Base-by-base conservation (phyloP, 805 yeast genomes). In the Candida tammaniensis region DNA sequence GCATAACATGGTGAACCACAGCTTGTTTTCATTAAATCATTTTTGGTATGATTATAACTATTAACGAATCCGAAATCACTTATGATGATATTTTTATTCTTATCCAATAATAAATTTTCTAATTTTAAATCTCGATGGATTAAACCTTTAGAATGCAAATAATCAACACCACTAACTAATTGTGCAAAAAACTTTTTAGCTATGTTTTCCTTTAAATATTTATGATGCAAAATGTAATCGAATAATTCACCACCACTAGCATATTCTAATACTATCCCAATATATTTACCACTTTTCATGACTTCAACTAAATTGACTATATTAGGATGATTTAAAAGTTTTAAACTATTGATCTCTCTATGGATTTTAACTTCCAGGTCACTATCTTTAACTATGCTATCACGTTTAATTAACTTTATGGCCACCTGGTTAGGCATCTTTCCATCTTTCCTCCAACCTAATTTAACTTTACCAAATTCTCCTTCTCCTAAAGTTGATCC, bases 1-100 rank as follows among this genome's bases (percentile, higher is more conserved):
- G 98, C 98, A 59, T 91, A 91, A 58, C 98, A 91, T 1, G 98
- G 98, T 3, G 96, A 86, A 1, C 98, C 98, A 59, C 98, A 91
- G 23, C 89, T 78, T 1, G 98, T 91, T 54, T 80, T 81, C 98
- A 91, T 93, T 28, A 86, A 64, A 55, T 87, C 96, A 45, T 72
- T 56, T 36, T 61, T 73, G 14, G 70, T 72, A 22, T 62, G 60
- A 30, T 61, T 64, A 61, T 81, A 93, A 18, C 91, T 82, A 60
- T 93, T 93, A 23, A 94, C 98, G 61, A 93, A 93, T 0, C 97
- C 97, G 58, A 88, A 88, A 62, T 88, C 97, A 12, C 95, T 82
- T 35, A 88, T 86, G 32, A 88, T 73, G 41, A 88, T 77, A 57
- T 87, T 87, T 52, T 82, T 85, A 62, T 86, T 87, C 53, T 86